Evolutionary conservation across 1,139 yeast genomes (phyloP), one percentile per base, ranked within the genome.

Genomic region (Suzukiozyma palmioleophila): DNA sequence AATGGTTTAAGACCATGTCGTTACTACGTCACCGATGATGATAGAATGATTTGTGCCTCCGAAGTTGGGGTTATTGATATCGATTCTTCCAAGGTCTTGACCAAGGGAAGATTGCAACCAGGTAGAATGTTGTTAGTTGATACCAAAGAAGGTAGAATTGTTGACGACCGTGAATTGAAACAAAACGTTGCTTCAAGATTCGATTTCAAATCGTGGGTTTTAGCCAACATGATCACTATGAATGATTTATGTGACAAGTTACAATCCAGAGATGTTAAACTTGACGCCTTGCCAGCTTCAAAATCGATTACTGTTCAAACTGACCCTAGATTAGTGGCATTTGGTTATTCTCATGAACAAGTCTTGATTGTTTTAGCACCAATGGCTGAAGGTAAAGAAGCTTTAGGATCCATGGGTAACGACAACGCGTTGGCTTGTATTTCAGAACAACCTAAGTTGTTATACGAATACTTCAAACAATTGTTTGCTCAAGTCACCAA

Each of bases 1-100:
- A 92, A 92, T 61, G 98, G 98, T 50, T 77, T 92, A 56, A 84
- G 98, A 69, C 98, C 98, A 35, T 92, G 98, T 71, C 88, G 98
- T 64, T 92, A 87, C 73, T 92, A 92, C 62, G 83, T 92, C 50
- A 90, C 97, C 37, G 85, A 83, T 53, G 97, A 92, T 62, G 95
- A 90, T 64, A 79, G 95, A 55, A 90, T 92, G 77, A 89, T 92
- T 55, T 92, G 97, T 69, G 98, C 97, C 11, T 89, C 97, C 7
- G 98, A 92, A 69, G 98, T 92, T 47, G 98, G 98, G 65, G 97
- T 90, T 35, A 84, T 92, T 56, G 90, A 85, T 52, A 83, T 90
- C 49, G 94, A 83, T 48, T 84, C 96, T 13, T 88, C 82, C 52
- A 76, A 79, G 49, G 81, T 92, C 44, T 74, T 89, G 46, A 87